Evolutionary conservation across 2,329 filamentous ascomycete species (phyloP).

Genomic region (Verticillium albo-atrum): DNA sequence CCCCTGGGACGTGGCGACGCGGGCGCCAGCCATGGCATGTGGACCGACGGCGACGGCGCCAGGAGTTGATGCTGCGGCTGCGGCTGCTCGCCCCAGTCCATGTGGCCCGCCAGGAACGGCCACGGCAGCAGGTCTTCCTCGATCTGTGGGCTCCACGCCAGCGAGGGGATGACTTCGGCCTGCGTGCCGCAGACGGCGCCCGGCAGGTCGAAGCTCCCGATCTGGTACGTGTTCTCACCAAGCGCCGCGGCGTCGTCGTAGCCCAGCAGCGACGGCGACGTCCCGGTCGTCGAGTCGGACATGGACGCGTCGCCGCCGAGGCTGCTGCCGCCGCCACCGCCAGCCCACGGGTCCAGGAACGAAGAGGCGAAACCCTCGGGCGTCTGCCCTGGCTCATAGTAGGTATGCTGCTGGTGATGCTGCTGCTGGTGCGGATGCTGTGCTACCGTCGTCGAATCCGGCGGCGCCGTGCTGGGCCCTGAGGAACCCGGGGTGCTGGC

Average conservation of each 20-base stretch:
- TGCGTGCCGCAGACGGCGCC: neutral
- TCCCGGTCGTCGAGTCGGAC: neutral
- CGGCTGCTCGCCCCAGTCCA: neutral
- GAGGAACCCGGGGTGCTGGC: neutral
- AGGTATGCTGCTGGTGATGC: neutral
- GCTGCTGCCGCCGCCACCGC: neutral
- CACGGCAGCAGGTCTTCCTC: constrained; percentile 1
- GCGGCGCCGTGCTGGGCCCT: neutral
- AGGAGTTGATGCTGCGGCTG: neutral
- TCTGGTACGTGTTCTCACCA: neutral
- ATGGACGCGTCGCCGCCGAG: neutral
- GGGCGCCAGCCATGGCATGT: neutral
- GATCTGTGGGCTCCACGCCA: constrained; percentile 1
- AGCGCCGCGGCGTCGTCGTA: neutral
- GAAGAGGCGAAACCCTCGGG: neutral
- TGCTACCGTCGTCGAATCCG: neutral
- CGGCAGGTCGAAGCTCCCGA: neutral
- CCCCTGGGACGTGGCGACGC: neutral
- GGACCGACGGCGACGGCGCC: neutral
- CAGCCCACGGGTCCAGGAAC: neutral
- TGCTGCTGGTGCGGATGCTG: neutral
- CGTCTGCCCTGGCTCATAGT: neutral
- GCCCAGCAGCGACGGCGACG: constrained; percentile 1
- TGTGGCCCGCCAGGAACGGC: neutral
- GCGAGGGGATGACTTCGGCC: neutral